Percentiles rank a stretch among this genome's conserved stretches.
phyloP scores from a whole-genome alignment of 208 protist genomes.

The Crithidia acanthocephali region DNA sequence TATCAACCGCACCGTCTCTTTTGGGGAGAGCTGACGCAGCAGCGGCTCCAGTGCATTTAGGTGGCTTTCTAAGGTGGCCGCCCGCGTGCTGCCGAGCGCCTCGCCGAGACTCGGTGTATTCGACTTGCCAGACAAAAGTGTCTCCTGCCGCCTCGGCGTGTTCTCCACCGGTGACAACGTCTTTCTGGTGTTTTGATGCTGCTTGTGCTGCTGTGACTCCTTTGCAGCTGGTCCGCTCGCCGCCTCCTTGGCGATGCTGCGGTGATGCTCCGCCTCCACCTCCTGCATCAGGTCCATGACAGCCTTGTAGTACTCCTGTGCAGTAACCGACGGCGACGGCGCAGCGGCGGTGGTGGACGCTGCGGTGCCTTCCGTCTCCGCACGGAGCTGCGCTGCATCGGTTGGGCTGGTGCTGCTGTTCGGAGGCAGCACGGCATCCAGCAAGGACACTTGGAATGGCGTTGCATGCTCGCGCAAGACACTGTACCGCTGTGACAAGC shows the following conservation, averaged over 20 bases:
- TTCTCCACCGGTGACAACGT: no score
- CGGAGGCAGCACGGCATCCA: conserved; percentile 27
- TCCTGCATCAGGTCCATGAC: conserved; percentile 38
- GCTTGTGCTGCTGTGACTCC: no score
- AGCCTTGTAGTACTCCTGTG: conserved; percentile 26
- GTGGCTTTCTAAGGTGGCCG: conserved; percentile 44
- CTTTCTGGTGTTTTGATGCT: no score
- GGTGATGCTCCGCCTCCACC: conserved; percentile 31
- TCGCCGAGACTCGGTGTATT: conserved; percentile 8
- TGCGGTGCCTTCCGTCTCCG: no score
- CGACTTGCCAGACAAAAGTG: neutral
- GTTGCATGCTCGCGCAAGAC: conserved; percentile 16
- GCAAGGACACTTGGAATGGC: conserved; percentile 31
- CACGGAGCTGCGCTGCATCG: no score
- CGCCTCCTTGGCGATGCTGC: neutral
- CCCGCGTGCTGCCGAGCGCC: conserved; percentile 28
- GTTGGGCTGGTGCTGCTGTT: neutral
- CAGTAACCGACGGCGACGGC: conserved; percentile 2
- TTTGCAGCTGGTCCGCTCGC: neutral
- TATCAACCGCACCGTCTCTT: conserved; percentile 52
- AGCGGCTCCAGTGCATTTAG: conserved; percentile 51
- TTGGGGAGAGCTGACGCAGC: conserved; percentile 56
- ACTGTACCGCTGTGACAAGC: conserved; percentile 14
- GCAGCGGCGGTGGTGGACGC: neutral
- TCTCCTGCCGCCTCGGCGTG: no score